Percentiles rank a stretch among this genome's conserved stretches.
Evolutionary conservation across 441 rosid species (phyloP).

Genomic region (Manihot esculenta): DNA sequence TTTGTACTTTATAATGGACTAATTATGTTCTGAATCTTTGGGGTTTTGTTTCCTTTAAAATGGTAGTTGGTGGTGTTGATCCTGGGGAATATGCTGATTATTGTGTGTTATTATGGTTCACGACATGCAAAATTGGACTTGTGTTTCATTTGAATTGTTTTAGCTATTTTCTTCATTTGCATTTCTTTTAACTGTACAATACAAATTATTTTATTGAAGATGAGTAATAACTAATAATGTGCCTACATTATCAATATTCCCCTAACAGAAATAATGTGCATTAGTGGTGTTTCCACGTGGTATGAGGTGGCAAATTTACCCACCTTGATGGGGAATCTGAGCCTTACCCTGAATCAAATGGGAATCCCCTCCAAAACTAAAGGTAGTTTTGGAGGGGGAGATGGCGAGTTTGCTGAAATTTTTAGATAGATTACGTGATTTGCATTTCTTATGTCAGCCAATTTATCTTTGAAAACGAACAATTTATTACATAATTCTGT

Average conservation of each 20-base stretch:
- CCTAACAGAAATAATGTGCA: not conserved
- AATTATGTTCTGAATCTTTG: not conserved
- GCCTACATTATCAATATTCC: not conserved
- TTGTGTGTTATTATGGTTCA: not conserved
- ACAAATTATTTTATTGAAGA: not conserved
- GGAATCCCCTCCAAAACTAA: not conserved
- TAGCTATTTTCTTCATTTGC: not conserved
- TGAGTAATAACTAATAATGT: not conserved
- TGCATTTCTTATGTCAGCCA: too few relatives aligned
- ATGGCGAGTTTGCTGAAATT: too few relatives aligned
- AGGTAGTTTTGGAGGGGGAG: not conserved
- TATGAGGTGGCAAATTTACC: not conserved
- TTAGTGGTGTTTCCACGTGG: not conserved
- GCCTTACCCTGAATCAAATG: not conserved
- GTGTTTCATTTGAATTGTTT: not conserved
- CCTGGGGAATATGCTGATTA: not conserved
- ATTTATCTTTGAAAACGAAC: too few relatives aligned
- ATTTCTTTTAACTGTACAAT: not conserved
- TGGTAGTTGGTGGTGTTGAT: not conserved
- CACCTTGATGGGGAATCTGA: not conserved
- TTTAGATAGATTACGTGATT: too few relatives aligned
- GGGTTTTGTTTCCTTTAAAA: not conserved
- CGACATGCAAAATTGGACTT: not conserved
- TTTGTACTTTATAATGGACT: constrained; percentile 23
- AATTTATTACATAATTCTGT: too few relatives aligned